phyloP scores from a whole-genome alignment of 2,329 filamentous ascomycete species.

The Leptographium flavum region DNA sequence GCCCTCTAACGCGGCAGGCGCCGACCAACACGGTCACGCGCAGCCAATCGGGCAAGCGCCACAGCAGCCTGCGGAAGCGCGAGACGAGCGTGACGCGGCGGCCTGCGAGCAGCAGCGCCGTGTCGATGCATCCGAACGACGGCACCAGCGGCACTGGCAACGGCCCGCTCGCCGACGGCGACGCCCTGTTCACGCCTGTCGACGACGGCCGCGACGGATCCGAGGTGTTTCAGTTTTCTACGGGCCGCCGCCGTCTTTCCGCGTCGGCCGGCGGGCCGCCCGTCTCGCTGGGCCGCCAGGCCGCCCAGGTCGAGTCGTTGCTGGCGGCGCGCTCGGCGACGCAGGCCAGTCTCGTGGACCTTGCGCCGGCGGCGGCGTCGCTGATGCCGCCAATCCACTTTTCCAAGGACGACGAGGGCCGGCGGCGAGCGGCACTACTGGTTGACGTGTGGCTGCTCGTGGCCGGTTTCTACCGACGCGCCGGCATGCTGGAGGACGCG shows the following conservation, averaged over 20 bases:
- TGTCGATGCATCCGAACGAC: conserved; percentile 14
- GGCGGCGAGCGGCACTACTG: conserved; percentile 39
- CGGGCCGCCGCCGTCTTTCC: conserved; percentile 22
- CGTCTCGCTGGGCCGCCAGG: conserved; percentile 26
- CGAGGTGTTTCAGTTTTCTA: conserved; percentile 28
- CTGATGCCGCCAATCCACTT: conserved; percentile 39
- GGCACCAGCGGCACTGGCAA: background rate
- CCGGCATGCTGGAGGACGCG: conserved; percentile 66
- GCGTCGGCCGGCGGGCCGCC: conserved; percentile 20
- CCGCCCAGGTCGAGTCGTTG: conserved; percentile 31
- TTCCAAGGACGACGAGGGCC: conserved; percentile 35
- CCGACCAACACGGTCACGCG: conserved; percentile 13
- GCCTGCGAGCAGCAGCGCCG: conserved; percentile 27
- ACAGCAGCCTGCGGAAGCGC: conserved; percentile 38
- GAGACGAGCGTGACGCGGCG: conserved; percentile 34
- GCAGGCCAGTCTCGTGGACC: too few relatives aligned
- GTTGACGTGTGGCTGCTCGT: conserved; percentile 84
- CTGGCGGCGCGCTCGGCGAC: too few relatives aligned
- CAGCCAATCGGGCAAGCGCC: conserved; percentile 33
- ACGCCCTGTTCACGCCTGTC: conserved; percentile 34
- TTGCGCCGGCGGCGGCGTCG: conserved; percentile 28
- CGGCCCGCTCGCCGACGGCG: conserved; percentile 31
- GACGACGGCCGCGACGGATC: conserved; percentile 22
- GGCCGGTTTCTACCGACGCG: conserved; percentile 72
- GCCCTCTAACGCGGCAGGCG: conserved; percentile 29